These are phyloP conservation scores for Phytophthora citricola DNA, from an alignment of 352 stramenopile genomes.

Conservation along the genomic window DNA sequence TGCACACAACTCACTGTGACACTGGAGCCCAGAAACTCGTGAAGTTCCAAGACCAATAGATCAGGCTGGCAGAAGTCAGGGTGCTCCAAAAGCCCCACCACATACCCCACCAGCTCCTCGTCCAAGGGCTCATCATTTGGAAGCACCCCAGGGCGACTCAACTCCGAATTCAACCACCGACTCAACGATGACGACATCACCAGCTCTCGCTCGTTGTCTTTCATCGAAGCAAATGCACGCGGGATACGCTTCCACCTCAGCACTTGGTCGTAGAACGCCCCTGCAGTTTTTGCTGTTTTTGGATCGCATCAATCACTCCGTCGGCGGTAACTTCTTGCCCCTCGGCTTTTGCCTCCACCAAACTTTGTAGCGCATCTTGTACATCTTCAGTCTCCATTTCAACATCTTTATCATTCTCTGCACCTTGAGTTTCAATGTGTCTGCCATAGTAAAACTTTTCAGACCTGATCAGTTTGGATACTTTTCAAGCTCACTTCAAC, in stretches of 20 bases:
- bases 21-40: constrained; percentile 67
- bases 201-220: constrained; percentile 30
- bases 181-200: constrained; percentile 29
- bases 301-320: constrained; percentile 37
- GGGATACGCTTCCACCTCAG: constrained; percentile 61
- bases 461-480: not conserved
- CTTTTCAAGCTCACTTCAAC: not conserved
- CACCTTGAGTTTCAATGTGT: not conserved
- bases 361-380: constrained; percentile 17
- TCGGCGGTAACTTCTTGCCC: not conserved
- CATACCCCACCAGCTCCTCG: constrained; percentile 69
- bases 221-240: constrained; percentile 44
- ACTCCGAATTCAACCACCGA: constrained; percentile 55
- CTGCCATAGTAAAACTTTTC: constrained; percentile 40
- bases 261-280: constrained; percentile 53
- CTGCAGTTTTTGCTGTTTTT: constrained; percentile 30
- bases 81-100: constrained; percentile 69
- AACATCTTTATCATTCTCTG: not conserved
- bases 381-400: not conserved
- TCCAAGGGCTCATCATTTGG: constrained; percentile 47
- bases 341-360: constrained; percentile 21
- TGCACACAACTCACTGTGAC: constrained; percentile 38
- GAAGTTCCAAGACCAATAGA: constrained; percentile 63
- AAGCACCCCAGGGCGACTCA: constrained; percentile 43
- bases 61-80: constrained; percentile 78